Evolutionary conservation across 2,329 filamentous ascomycete genomes (phyloP), one percentile per base, ranked within the genome.

Genomic region (Elsinoe perseae): DNA sequence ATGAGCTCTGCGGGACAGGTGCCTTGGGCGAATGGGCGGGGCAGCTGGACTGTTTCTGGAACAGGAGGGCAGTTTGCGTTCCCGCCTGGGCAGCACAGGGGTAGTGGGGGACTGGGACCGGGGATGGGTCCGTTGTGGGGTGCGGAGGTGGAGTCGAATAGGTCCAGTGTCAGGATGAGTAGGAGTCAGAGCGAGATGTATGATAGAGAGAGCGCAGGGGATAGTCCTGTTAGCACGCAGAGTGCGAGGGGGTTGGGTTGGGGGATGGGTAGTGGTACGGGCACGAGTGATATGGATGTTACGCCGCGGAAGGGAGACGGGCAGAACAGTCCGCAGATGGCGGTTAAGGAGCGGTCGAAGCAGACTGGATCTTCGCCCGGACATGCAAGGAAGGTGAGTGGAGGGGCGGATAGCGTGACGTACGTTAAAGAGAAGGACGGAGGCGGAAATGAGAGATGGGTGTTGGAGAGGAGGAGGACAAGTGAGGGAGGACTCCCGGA

Each of bases 381-480:
- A 14, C 38, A 48, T 18, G 52, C 52, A 18, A 57, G 44, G 25
- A 34, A 73, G 21, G 73, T 70, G 43, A 70, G 69, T 7, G 73
- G 78, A 50, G 85, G 81, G 44, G 53, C n/a, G 20, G 85, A 87
- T 61, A 86, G 83, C 60, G 82, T 89, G 30, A 84, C 84, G 5
- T 89, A 89, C 67, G 75, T 79, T 2, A 69, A 73, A n/a, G 78
- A 80, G 60, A 78, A 78, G 59, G 82, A 85, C 64, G 81, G 83
- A 44, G 76, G 76, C 7, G 79, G 77, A 1, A 79, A 80, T 61
- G 78, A 76, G 56, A 72, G 83, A 44, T 89, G 85, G 86, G 80
- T 89, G 6, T 72, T 89, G 62, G 86, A 89, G 68, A 72, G 85
- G 32, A 75, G 85, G 54, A 73, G 85, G 32, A 86, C 83, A 2